Evolutionary conservation across 805 yeast species (phyloP), one percentile per base, ranked within the genome.

Genomic region (Barnettozyma californica): DNA sequence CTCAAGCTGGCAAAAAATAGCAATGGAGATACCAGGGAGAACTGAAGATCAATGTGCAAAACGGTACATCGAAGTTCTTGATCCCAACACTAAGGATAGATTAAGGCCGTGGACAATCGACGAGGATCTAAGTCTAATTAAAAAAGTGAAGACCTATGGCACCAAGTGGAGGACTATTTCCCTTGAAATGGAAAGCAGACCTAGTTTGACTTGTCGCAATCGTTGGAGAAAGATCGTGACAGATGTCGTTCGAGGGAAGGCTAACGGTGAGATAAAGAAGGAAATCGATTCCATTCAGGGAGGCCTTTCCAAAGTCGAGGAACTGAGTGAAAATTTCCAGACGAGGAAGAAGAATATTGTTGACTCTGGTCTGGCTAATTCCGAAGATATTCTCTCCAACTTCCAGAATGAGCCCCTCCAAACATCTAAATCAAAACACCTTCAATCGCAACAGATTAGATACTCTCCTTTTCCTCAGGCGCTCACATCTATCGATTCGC

Each of bases 1-100:
- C 0, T 76, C 95, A 0, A 77, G 82, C 27, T 91, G 97, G 97
- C 87, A 86, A 53, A 83, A 83, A 57, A 90, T 91, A 10, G 81
- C 96, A 0, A 67, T 74, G 44, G 83, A 78, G 46, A 85, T 91
- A 11, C 78, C 80, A 3, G 95, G 96, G 5, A 74, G 97, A 61
- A 91, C 95, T 0, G 96, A 90, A 60, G 97, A 90, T 65, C 97
- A 91, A 68, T 91, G 98, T 70, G 87, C 96, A 2, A 91, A 91
- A 61, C 70, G 97, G 58, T 91, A 87, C 63, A 80, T 83, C 14
- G 97, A 91, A 60, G 96, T 89, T 2, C 65, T 91, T 50, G 94
- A 88, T 57, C 97, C 97, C 6, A 68, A 70, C 46, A 85, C 90
- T 9, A 80, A 81, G 51, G 89, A 85, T 55, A 68, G 97, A 47